A percentile compares a stretch with the other conserved stretches of the same genome.
Evolutionary conservation across 495 filamentous ascomycete species (phyloP).

Genomic region (Endocarpon pusillum): DNA sequence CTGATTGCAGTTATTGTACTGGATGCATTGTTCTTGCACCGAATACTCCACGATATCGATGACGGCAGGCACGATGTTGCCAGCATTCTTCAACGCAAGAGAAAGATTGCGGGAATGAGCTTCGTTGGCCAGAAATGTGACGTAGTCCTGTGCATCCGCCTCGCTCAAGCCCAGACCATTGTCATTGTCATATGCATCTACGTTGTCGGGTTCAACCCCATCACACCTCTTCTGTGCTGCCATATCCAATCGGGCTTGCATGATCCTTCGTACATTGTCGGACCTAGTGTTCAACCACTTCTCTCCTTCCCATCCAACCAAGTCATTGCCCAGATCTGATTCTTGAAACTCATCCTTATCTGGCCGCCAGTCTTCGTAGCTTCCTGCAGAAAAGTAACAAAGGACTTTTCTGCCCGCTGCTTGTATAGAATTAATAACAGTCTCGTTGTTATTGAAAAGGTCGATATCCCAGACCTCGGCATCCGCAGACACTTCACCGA

Average conservation of each 20-base stretch:
- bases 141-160: slow-evolving; percentile 35
- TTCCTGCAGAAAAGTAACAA: slow-evolving; percentile 60
- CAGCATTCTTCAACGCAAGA: slow-evolving; percentile 51
- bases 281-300: slow-evolving; percentile 45
- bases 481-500: slow-evolving; percentile 27
- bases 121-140: slow-evolving; percentile 39
- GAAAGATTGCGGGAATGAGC: slow-evolving; percentile 31
- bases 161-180: slow-evolving; percentile 36
- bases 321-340: slow-evolving; percentile 31
- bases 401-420: slow-evolving; percentile 36
- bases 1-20: slow-evolving; percentile 37
- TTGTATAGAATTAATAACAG: slow-evolving; percentile 31
- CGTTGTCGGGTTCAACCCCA: slow-evolving; percentile 56
- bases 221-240: slow-evolving; percentile 46
- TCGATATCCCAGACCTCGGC: slow-evolving; percentile 44
- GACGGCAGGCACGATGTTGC: slow-evolving; percentile 37
- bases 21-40: slow-evolving; percentile 57
- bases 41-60: slow-evolving; percentile 43
- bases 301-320: slow-evolving; percentile 50
- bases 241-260: slow-evolving; percentile 37
- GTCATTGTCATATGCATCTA: slow-evolving; percentile 46
- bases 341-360: slow-evolving; percentile 35
- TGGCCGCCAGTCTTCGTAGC: slow-evolving; percentile 39
- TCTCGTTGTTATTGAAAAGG: slow-evolving; percentile 33
- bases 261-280: slow-evolving; percentile 39